Percentiles rank a stretch among this genome's conserved stretches.
Conservation (phyloP, 352 stramenopile species). For the Globisporangium splendens region DNA sequence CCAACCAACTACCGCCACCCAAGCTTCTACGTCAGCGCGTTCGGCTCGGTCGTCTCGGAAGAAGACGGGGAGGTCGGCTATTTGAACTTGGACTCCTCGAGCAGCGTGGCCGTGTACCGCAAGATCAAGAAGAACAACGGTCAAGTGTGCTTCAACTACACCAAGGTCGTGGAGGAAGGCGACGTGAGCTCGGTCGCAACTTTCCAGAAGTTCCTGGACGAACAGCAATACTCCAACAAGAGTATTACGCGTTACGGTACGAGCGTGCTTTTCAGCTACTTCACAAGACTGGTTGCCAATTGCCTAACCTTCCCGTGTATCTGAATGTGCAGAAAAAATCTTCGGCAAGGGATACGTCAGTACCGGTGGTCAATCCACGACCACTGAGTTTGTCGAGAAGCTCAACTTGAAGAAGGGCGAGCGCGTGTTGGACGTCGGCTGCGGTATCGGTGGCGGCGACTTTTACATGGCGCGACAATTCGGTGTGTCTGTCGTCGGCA, state of each 20-base stretch:
- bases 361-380: conserved; percentile 59
- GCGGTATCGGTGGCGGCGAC: conserved; percentile 87
- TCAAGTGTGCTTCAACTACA: conserved; percentile 73
- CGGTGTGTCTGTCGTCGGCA: conserved; percentile 66
- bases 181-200: conserved; percentile 33
- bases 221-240: conserved; percentile 67
- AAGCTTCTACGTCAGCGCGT: conserved; percentile 57
- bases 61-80: conserved; percentile 42
- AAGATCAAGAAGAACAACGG: conserved; percentile 84
- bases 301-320: no score
- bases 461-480: conserved; percentile 91
- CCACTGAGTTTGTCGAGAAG: conserved; percentile 68
- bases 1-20: conserved; percentile 68
- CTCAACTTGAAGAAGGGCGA: conserved; percentile 57
- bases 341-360: conserved; percentile 73
- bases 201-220: conserved; percentile 71
- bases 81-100: conserved; percentile 64
- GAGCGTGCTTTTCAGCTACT: not conserved
- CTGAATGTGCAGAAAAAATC: conserved; percentile 44
- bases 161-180: conserved; percentile 45
- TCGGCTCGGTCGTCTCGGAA: conserved; percentile 44
- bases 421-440: conserved; percentile 87
- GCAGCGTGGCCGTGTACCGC: conserved; percentile 59
- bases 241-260: conserved; percentile 59
- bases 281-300: not conserved